These are phyloP conservation scores for Solanum hybrid DNA, from an alignment of 305 asterid species.

Conservation along the genomic window DNA sequence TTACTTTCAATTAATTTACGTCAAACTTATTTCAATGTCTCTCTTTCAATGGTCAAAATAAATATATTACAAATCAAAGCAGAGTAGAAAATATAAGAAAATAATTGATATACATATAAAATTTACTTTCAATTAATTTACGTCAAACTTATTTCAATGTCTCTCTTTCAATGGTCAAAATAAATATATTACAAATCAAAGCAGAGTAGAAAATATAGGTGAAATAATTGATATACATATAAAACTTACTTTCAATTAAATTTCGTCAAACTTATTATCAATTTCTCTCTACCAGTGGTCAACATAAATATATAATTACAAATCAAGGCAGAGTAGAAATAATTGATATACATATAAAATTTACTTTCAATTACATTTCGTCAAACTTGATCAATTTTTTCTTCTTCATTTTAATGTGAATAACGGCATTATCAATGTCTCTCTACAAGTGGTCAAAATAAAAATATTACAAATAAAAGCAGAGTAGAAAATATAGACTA, in stretches of 20 bases:
- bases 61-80: neutral
- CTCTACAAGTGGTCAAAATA: neutral
- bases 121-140: neutral
- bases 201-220: no score
- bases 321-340: neutral
- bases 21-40: neutral
- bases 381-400: neutral
- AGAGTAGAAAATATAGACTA: neutral
- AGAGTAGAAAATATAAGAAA: neutral
- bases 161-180: neutral
- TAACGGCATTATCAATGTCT: neutral
- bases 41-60: neutral
- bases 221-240: no score
- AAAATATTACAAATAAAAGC: neutral
- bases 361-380: neutral
- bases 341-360: neutral
- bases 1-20: neutral
- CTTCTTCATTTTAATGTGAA: neutral
- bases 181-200: no score
- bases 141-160: neutral
- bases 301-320: neutral
- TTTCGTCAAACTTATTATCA: neutral
- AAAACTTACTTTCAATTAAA: neutral
- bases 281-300: neutral
- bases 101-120: neutral